Evolutionary conservation across 345 rosid species (phyloP), one percentile per base, ranked within the genome.

Genomic region (Tarenaya hassleriana): DNA sequence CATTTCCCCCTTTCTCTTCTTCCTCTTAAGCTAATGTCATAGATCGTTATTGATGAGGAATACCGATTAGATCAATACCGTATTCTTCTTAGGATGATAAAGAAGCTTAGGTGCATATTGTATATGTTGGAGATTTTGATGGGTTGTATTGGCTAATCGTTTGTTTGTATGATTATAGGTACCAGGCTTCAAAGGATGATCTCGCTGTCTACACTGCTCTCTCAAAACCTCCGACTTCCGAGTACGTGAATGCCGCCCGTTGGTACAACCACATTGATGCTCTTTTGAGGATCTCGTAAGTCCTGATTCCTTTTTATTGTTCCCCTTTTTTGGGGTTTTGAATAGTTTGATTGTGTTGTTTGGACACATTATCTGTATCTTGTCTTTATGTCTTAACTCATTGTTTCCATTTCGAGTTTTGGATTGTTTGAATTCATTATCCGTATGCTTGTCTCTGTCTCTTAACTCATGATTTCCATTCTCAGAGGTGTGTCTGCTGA

Each of bases 181-280:
- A 86, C 73, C 88, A 80, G 53, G 91, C 95, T 60, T 86, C 91
- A 0, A 86, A 82, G 66, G 95, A 86, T 67, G 95, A 86, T 40
- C 24, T 80, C 20, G 56, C 75, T 5, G 95, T 80, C 38, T 69
- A 64, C 44, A 20, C 77, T 0, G 79, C 85, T 58, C 61, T 82
- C 27, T 44, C 78, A 1, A 72, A 61, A 13, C 55, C 78, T 7
- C 88, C 83, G 14, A 63, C 91, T 10, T 46, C 86, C 4, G 64
- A 75, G 33, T 76, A 48, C 45, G 80, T 82, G 24, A 86, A 80
- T 40, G 77, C 10, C 12, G 59, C 71, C 32, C 63, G 91, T 46
- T 86, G 95, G 95, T 86, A 57, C 69, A 69, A 46, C 31, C 91
- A 86, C 65, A 80, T 86, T 16, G 85, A 78, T 42, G 83, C 87